Evolutionary conservation across 2,329 filamentous ascomycete species (phyloP).

Genomic region (Alternaria rosae): DNA sequence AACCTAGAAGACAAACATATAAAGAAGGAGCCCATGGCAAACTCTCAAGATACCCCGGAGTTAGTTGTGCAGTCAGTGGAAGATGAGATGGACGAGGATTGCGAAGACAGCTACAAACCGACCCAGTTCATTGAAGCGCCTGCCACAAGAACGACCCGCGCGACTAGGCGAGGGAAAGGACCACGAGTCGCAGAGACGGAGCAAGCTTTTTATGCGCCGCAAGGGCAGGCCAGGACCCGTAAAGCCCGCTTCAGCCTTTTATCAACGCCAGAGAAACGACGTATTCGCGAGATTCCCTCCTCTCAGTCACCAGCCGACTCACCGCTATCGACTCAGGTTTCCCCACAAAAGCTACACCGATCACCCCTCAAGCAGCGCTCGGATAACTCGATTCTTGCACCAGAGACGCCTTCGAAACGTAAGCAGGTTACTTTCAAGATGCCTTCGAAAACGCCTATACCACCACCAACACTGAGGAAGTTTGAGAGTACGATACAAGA

Average conservation of each 20-base stretch:
- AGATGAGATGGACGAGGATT: slow-evolving; percentile 11
- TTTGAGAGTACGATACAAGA: slow-evolving; percentile 43
- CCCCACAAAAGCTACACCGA: slow-evolving; percentile 25
- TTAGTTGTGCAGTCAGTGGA: slow-evolving; percentile 15
- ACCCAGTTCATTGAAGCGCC: slow-evolving; percentile 39
- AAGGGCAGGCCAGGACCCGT: not conserved
- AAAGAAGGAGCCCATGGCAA: not conserved
- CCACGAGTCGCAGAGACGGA: not conserved
- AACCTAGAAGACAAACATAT: not conserved
- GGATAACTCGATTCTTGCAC: slow-evolving; percentile 8
- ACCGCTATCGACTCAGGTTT: slow-evolving; percentile 36
- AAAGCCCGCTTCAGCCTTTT: slow-evolving; percentile 39
- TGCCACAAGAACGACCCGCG: slow-evolving; percentile 17
- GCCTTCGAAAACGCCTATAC: slow-evolving; percentile 12
- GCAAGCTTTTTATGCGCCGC: not conserved
- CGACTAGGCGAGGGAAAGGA: slow-evolving; percentile 3
- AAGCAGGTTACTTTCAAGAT: slow-evolving; percentile 41
- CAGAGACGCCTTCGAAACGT: slow-evolving; percentile 40
- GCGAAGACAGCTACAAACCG: slow-evolving; percentile 37
- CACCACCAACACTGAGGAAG: slow-evolving; percentile 27
- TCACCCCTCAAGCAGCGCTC: slow-evolving; percentile 25
- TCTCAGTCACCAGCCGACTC: slow-evolving; percentile 48
- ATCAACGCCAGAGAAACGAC: slow-evolving; percentile 44
- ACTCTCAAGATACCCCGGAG: not conserved
- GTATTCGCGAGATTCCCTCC: slow-evolving; percentile 42